Evolutionary conservation across 139 green algal genomes (phyloP).

Genomic region (Haematococcus lacustris): DNA sequence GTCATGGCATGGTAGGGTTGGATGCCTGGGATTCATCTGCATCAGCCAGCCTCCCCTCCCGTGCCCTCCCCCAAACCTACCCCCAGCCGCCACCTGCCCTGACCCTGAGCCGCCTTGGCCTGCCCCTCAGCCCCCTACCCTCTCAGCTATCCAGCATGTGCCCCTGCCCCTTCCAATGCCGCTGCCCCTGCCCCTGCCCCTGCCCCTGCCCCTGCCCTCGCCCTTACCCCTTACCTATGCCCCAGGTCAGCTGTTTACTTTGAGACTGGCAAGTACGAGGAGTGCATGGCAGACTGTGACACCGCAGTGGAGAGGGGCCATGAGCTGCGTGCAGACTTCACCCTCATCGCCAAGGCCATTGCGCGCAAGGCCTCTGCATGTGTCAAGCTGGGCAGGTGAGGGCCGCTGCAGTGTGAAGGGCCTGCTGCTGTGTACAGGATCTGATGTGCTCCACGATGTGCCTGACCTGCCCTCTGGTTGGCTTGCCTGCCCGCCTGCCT

Average conservation of each 20-base stretch:
- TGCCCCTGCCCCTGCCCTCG: background rate
- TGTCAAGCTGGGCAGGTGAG: constrained; percentile 56
- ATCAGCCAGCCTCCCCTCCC: too few relatives aligned
- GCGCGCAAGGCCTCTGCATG: constrained; percentile 86
- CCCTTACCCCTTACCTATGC: background rate
- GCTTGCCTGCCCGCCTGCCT: too few relatives aligned
- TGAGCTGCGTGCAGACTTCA: constrained; percentile 83
- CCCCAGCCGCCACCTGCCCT: too few relatives aligned
- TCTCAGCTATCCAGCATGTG: too few relatives aligned
- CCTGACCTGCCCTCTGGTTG: too few relatives aligned
- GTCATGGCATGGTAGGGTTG: too few relatives aligned
- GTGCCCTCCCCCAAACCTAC: too few relatives aligned
- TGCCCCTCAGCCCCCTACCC: too few relatives aligned
- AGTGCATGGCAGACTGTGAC: constrained; percentile 85
- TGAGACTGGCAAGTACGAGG: constrained; percentile 63
- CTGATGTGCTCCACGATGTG: background rate
- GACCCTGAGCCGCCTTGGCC: too few relatives aligned
- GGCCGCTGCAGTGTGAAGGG: too few relatives aligned
- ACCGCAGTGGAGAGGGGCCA: constrained; percentile 72
- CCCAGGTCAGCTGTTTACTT: constrained; percentile 80
- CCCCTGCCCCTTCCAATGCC: background rate
- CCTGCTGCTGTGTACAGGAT: too few relatives aligned
- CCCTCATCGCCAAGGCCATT: constrained; percentile 81
- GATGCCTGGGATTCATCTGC: too few relatives aligned
- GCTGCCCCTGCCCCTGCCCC: background rate